Evolutionary conservation across 148 eudicot species (phyloP), one percentile per base, ranked within the genome.

Genomic region (Silene latifolia): DNA sequence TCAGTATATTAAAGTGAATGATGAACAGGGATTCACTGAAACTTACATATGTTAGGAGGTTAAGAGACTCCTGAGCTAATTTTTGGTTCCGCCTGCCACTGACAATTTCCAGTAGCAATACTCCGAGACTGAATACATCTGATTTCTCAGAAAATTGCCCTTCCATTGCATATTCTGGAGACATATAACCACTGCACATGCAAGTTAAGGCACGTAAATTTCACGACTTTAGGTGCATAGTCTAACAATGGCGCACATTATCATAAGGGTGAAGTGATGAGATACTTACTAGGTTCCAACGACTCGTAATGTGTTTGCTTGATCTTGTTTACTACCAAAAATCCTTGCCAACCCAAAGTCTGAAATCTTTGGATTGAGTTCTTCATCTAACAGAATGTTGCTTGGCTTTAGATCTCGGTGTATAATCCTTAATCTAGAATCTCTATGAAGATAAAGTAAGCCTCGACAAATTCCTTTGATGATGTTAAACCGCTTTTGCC

Each of bases 201-300:
- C 23, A 35, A 8, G 8, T 21, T 23, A 61, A 7, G 18, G 11
- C 10, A 12, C 24, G 17, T 63, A 14, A 54, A 20, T 32, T 72
- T 12, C 51, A 24, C 0, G 0, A 62, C 9, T 62, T 24, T 14
- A 32, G 4, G 65, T 11, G 15, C 24, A 10, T 62, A 13, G 3
- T 23, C 65, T 2, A 18, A 24, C 15, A 24, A 23, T 62, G 6
- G 1, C 3, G 9, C 53, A 24, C 15, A n/a, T n/a, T 66, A 84
- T 85, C 84, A 74, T 74, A 62, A 62, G 35, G 13, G 53, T 13
- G 13, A 21, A 24, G 65, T 8, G 21, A 10, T 62, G 21, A 19
- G 44, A 8, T 51, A 66, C 87, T 85, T 85, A 90, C 95, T 84
- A 86, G 62, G 91, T 90, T 64, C 95, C 95, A 14, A 86, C 90